Percentiles rank a stretch among this genome's conserved stretches.
phyloP scores from a whole-genome alignment of 164 flowering plant species.

The Stephania japonica region DNA sequence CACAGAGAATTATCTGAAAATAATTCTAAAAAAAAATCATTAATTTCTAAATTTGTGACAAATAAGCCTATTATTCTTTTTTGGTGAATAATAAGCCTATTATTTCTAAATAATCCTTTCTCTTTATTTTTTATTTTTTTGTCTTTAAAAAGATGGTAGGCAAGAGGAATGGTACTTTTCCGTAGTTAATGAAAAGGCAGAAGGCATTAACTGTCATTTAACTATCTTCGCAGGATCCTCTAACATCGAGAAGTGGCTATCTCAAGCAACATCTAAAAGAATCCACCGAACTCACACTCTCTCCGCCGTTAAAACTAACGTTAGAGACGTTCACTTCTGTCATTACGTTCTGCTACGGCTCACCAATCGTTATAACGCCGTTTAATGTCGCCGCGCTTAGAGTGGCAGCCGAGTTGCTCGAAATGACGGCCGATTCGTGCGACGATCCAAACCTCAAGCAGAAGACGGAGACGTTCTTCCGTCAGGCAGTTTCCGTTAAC shows the following conservation, averaged over 20 bases:
- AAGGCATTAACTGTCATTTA: conserved; percentile 13
- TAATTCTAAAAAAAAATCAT: too few species aligned
- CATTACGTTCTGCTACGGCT: conserved; percentile 58
- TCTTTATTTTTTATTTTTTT: too few species aligned
- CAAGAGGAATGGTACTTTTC: not conserved
- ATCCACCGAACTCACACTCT: conserved; percentile 33
- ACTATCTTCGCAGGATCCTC: conserved; percentile 35
- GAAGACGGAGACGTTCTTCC: conserved; percentile 54
- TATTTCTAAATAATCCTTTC: too few species aligned
- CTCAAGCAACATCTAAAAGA: conserved; percentile 45
- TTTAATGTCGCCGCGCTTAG: conserved; percentile 56
- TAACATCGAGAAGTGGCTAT: conserved; percentile 44
- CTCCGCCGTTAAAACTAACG: conserved; percentile 60
- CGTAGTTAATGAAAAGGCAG: not conserved
- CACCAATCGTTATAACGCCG: conserved; percentile 44
- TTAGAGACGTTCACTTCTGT: conserved; percentile 51
- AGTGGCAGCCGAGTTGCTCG: conserved; percentile 57
- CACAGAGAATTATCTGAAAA: too few species aligned
- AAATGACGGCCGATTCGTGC: conserved; percentile 39
- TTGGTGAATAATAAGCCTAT: too few species aligned
- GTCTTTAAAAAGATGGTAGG: not conserved
- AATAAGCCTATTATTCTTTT: too few species aligned
- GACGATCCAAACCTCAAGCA: conserved; percentile 32
- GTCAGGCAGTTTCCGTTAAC: conserved; percentile 36
- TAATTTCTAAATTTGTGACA: too few species aligned